These are phyloP conservation scores for Coniella lustricola DNA, from an alignment of 2,329 filamentous ascomycete genomes.

Conservation along the genomic window DNA sequence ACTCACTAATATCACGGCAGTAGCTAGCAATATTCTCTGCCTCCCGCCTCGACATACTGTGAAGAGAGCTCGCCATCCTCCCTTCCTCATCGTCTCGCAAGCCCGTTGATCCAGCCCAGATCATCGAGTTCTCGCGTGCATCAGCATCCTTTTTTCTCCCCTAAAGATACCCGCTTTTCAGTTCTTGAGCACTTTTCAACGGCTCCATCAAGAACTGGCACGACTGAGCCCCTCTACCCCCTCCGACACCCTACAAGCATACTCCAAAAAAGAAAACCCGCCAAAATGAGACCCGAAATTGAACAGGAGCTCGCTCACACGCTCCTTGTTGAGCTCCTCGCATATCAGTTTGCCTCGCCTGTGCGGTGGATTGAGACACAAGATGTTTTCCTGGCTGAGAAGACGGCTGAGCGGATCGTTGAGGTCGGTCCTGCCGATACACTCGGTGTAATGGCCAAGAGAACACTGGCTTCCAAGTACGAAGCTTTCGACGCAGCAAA, in stretches of 20 bases:
- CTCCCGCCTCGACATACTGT: background rate
- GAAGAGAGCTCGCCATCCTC: background rate
- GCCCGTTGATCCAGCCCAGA: background rate
- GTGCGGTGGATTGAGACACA: conserved; percentile 99
- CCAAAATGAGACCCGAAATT: conserved; percentile 90
- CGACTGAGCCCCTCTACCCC: background rate
- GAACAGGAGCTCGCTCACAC: conserved; percentile 99
- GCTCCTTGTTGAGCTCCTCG: conserved; percentile 94
- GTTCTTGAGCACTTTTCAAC: conserved; percentile 11
- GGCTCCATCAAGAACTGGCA: background rate
- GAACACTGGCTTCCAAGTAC: conserved; percentile 93
- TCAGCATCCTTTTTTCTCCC: conserved; percentile 1
- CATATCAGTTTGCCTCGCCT: conserved; percentile 97
- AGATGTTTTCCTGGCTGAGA: conserved; percentile 97
- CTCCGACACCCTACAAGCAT: conserved; percentile 13
- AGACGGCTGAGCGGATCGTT: conserved; percentile 92
- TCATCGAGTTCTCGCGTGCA: conserved; percentile 5
- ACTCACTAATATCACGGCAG: conserved; percentile 9
- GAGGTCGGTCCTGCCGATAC: conserved; percentile 97
- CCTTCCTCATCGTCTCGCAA: background rate
- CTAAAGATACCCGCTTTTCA: conserved; percentile 14
- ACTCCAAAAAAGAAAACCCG: conserved; percentile 13
- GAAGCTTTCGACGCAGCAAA: conserved; percentile 97
- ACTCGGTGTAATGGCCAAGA: conserved; percentile 93
- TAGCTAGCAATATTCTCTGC: background rate